Base-by-base conservation (phyloP, 176 grass and related monocot genomes). In the Juncus inflexus region DNA sequence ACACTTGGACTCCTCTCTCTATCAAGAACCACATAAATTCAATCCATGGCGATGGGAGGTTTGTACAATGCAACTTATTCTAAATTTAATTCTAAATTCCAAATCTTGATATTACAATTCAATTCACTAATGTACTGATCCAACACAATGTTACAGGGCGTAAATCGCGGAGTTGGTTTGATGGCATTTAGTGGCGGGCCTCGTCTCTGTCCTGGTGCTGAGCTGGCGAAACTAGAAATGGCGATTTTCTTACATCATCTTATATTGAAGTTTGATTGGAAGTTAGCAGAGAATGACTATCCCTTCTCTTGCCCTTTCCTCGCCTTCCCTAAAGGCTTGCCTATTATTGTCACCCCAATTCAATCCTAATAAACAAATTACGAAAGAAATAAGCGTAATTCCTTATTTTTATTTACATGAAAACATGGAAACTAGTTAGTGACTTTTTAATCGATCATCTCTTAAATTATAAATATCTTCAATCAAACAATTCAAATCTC, bases 161-260 rank as follows among this genome's bases (percentile, higher is more conserved):
- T 28, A 28, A 28, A 28, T 28, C 19, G 19, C 1, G 19, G 19
- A 28, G 19, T 67, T 28, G 83, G 58, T 80, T 95, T 89, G 82
- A 80, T 95, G 85, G 82, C 90, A 35, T 95, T 89, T 65, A 83
- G 90, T 28, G 90, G 90, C 38, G 90, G 90, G 2, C 74, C 79
- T 3, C 79, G 90, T 41, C 81, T 95, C 1, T 95, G 90, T 69
- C 82, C 90, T 6, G 90, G 90, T 28, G 87, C 85, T 36, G 90
- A 95, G 79, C 76, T 95, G 11, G 90, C 90, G 4, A 95, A 95
- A 82, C 76, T 95, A 0, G 90, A 95, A 79, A 85, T 95, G 9
- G 90, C 90, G 37, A 12, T 95, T 35, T 95, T 95, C 79, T 3
- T 95, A 74, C 90, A 95, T 74, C 86, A 95, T 61, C 82, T 89